phyloP scores from a whole-genome alignment of 805 yeast species.

The Wickerhamiella siamensis region DNA sequence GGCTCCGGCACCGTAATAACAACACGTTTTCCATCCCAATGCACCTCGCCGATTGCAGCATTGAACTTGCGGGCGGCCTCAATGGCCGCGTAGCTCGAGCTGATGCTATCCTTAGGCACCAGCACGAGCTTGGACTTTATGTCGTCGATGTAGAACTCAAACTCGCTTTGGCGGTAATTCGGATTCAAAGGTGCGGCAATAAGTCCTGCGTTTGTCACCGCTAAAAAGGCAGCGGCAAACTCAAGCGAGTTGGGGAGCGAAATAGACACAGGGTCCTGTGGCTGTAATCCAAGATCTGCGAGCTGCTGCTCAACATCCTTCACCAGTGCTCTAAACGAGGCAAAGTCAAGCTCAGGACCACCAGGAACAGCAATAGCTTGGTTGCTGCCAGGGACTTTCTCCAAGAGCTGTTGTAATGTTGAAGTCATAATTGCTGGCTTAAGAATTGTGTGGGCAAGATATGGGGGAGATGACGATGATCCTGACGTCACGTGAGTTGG shows the following conservation, averaged over 20 bases:
- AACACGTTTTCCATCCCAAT: constrained; percentile 33
- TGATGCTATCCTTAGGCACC: constrained; percentile 39
- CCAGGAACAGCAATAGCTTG: constrained; percentile 30
- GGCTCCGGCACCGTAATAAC: constrained; percentile 18
- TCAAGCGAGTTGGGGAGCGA: constrained; percentile 50
- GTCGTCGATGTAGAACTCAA: constrained; percentile 51
- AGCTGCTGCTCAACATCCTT: constrained; percentile 35
- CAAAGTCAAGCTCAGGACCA: constrained; percentile 32
- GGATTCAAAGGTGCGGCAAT: constrained; percentile 61
- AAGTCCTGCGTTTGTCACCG: constrained; percentile 39
- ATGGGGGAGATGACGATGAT: too few relatives aligned
- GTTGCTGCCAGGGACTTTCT: constrained; percentile 7
- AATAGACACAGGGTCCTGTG: constrained; percentile 40
- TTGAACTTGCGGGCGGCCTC: constrained; percentile 36
- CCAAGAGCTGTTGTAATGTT: constrained; percentile 9
- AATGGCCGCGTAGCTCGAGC: constrained; percentile 30
- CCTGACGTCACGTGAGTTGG: too few relatives aligned
- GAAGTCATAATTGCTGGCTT: too few relatives aligned
- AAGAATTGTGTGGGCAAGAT: too few relatives aligned
- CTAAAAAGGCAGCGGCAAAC: constrained; percentile 41
- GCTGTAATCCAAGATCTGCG: constrained; percentile 23
- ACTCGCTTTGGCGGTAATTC: constrained; percentile 43
- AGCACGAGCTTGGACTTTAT: constrained; percentile 42
- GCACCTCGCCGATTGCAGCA: constrained; percentile 39
- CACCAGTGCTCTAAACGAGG: constrained; percentile 31